phyloP scores from a whole-genome alignment of 768 basidiomycete genomes.

The Strobilomyces dryophilus region DNA sequence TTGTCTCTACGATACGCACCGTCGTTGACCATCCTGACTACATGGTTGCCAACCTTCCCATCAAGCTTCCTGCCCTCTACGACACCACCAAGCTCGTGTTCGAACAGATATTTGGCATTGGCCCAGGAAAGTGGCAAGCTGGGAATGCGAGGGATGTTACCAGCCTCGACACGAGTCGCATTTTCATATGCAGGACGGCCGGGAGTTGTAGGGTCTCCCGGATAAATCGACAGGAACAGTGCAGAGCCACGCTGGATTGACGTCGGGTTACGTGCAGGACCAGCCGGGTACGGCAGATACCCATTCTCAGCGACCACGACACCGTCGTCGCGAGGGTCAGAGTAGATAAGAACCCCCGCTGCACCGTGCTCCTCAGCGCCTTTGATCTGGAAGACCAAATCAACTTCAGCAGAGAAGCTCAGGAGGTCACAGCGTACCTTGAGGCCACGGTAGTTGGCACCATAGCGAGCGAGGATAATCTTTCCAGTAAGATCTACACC shows the following conservation, averaged over 20 bases:
- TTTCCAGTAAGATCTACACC: constrained; percentile 75
- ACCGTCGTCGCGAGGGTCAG: constrained; percentile 84
- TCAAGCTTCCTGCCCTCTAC: constrained; percentile 39
- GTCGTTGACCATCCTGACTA: constrained; percentile 50
- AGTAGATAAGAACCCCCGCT: constrained; percentile 74
- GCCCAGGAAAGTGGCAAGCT: constrained; percentile 86
- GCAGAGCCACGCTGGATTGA: constrained; percentile 85
- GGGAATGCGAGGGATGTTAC: constrained; percentile 69
- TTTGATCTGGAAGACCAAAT: constrained; percentile 51
- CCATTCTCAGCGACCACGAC: constrained; percentile 72
- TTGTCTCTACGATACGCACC: constrained; percentile 30
- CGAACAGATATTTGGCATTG: constrained; percentile 71
- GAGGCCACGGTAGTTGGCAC: constrained; percentile 74
- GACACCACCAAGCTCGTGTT: constrained; percentile 44
- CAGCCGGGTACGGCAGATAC: constrained; percentile 65
- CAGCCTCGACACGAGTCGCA: constrained; percentile 55
- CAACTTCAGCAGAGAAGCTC: background rate
- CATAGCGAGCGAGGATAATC: constrained; percentile 78
- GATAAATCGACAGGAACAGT: constrained; percentile 60
- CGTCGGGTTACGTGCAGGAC: constrained; percentile 81
- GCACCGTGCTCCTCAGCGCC: constrained; percentile 83
- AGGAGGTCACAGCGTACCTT: constrained; percentile 46
- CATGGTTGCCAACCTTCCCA: constrained; percentile 45
- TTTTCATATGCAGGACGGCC: constrained; percentile 84
- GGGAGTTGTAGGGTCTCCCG: constrained; percentile 82